Percentiles rank a stretch among this genome's conserved stretches.
Conservation (phyloP, 1,284 basidiomycete genomes). For the Rhizoctonia solani region DNA sequence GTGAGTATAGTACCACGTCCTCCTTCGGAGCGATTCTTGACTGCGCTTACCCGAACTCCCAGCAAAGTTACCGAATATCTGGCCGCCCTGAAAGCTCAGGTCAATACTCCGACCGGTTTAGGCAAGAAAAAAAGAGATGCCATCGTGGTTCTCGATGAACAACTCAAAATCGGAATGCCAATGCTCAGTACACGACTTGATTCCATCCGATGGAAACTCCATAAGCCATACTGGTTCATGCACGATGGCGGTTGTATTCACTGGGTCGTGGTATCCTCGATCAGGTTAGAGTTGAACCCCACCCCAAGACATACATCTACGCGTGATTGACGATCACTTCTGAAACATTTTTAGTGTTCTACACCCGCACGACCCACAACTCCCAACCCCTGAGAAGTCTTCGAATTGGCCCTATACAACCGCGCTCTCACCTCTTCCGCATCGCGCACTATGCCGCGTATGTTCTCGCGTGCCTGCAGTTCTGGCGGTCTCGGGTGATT, state of each 20-base stretch:
- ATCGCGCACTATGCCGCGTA: conserved; percentile 32
- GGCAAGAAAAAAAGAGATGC: conserved; percentile 26
- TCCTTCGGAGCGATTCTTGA: neutral
- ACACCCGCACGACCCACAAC: conserved; percentile 22
- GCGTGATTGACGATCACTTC: conserved; percentile 7
- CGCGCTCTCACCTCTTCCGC: conserved; percentile 23
- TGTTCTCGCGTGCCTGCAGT: conserved; percentile 31
- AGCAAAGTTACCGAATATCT: conserved; percentile 32
- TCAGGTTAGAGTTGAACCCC: conserved; percentile 26
- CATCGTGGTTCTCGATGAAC: conserved; percentile 29
- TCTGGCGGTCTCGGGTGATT: conserved; percentile 27
- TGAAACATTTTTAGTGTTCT: conserved; percentile 14
- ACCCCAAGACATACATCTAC: neutral
- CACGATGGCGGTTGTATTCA: conserved; percentile 30
- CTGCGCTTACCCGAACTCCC: neutral
- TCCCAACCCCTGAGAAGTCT: conserved; percentile 30
- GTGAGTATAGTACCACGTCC: conserved; percentile 8
- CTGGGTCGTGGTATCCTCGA: conserved; percentile 31
- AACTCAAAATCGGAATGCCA: conserved; percentile 22
- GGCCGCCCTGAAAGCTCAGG: conserved; percentile 18
- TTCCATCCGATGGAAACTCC: conserved; percentile 29
- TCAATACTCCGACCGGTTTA: conserved; percentile 6
- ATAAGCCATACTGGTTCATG: conserved; percentile 32
- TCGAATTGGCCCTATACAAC: conserved; percentile 34
- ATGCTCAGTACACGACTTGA: conserved; percentile 22